These are phyloP conservation scores for Alternaria sp. DNA, from an alignment of 2,329 filamentous ascomycete species.

Conservation along the genomic window DNA sequence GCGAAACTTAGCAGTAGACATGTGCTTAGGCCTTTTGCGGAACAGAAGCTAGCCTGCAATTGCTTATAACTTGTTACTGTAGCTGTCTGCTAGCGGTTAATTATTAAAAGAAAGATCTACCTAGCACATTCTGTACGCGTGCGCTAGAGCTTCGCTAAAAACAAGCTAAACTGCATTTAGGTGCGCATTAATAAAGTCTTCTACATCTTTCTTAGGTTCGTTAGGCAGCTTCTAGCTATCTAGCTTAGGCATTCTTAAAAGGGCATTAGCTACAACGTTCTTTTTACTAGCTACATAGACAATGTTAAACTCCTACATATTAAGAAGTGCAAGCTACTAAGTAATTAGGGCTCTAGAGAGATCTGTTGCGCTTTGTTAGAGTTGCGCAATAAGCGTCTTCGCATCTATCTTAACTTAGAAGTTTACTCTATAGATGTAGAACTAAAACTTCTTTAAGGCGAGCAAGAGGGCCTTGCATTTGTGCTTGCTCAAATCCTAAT, in stretches of 20 bases:
- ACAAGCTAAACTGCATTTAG: not conserved
- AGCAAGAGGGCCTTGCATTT: not conserved
- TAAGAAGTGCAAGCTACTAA: not conserved
- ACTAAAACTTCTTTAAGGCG: not conserved
- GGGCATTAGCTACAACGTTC: not conserved
- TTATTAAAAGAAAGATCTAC: no score
- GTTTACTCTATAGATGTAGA: not conserved
- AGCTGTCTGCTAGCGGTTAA: no score
- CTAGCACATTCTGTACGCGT: no score
- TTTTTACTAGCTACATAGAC: not conserved
- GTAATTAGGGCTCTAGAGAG: not conserved
- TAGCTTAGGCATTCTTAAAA: no score
- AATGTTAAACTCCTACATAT: not conserved
- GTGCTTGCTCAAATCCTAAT: not conserved
- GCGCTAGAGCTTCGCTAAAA: no score
- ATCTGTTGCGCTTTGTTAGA: not conserved
- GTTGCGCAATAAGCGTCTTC: not conserved
- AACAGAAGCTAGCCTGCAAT: no score
- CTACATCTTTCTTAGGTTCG: no score
- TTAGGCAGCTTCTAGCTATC: no score
- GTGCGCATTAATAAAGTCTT: no score
- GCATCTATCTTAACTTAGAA: not conserved
- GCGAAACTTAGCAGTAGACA: no score
- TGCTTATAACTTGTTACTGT: no score
- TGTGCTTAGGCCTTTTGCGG: no score